These are phyloP conservation scores for Aureobasidium lini DNA, from an alignment of 2,329 filamentous ascomycete species.

Conservation along the genomic window DNA sequence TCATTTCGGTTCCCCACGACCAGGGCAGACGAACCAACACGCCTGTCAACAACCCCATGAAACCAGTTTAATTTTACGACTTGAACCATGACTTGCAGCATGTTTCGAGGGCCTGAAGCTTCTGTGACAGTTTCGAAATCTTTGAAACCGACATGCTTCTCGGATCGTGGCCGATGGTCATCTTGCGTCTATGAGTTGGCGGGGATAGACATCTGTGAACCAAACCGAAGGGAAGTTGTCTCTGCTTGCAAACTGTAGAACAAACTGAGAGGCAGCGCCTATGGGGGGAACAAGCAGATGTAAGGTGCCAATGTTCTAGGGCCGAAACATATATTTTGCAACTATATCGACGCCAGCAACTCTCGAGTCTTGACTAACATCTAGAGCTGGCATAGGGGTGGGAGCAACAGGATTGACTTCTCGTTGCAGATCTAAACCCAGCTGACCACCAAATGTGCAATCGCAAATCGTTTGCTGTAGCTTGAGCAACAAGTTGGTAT, in stretches of 20 bases:
- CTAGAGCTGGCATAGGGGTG: too few species aligned
- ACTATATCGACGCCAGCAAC: too few species aligned
- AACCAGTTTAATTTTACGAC: not conserved
- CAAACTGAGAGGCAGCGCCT: too few species aligned
- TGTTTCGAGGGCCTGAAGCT: not conserved
- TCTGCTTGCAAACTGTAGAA: not conserved
- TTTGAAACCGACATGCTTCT: not conserved
- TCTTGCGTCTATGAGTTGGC: not conserved
- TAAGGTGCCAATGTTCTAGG: too few species aligned
- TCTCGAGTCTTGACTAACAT: too few species aligned
- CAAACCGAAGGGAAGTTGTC: not conserved
- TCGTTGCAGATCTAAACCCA: too few species aligned
- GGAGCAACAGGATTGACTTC: too few species aligned
- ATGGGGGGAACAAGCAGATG: too few species aligned
- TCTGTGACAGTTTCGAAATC: not conserved
- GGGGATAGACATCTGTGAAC: not conserved
- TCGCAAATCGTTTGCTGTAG: too few species aligned
- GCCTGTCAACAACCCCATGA: not conserved
- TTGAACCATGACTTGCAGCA: not conserved
- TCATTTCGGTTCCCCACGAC: slow-evolving; percentile 1
- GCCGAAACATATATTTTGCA: too few species aligned
- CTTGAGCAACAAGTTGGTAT: too few species aligned
- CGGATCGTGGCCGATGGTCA: not conserved
- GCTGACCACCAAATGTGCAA: too few species aligned
- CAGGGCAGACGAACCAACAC: not conserved